Base-by-base conservation (phyloP, 805 yeast genomes). In the Geotrichum ghanense region DNA sequence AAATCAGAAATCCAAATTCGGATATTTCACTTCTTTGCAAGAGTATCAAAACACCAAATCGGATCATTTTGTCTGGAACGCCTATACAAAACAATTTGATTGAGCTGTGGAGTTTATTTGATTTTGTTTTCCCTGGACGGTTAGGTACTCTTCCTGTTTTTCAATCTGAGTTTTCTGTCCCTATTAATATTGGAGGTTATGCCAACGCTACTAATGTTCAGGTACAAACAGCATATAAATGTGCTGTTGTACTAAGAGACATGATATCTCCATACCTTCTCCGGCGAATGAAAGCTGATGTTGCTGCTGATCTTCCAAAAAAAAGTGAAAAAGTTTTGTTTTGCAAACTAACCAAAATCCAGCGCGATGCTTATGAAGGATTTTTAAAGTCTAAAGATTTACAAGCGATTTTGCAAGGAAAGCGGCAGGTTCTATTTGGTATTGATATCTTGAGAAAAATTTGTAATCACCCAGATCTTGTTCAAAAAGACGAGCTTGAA, bases 141-240 rank as follows among this genome's bases (percentile, higher is more conserved):
- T 66, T 92, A 20, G 98, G 98, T 0, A 92, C 98, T 0, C 67
- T 92, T 21, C 98, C 98, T 0, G 90, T 92, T 0, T 92, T 92
- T 56, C 95, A 89, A 63, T 83, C 76, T 45, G 96, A 92, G 61
- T 92, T 92, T 62, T 83, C 95, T 2, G 71, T 81, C 3, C 98
- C 98, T 0, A 92, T 92, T 41, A 90, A 88, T 58, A 73, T 85
- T 60, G 98, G 98, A n/a, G 98, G 98, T 0, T 92, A 92, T 65
- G 95, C 98, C 1, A 92, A 90, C 67, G 97, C 98, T 0, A 79
- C 94, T 1, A 92, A 92, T 60, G 76, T 92, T 2, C 97, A 92
- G 60, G 97, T 92, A 0, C 97, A 90, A 59, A 81, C 97, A 1
- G 96, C 97, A 1, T 89, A 86, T 59, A 87, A 87, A 60, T 92